A percentile compares a stretch with the other conserved stretches of the same genome.
phyloP scores from a whole-genome alignment of 176 grass and related monocot genomes.

The Ensete ventricosum region DNA sequence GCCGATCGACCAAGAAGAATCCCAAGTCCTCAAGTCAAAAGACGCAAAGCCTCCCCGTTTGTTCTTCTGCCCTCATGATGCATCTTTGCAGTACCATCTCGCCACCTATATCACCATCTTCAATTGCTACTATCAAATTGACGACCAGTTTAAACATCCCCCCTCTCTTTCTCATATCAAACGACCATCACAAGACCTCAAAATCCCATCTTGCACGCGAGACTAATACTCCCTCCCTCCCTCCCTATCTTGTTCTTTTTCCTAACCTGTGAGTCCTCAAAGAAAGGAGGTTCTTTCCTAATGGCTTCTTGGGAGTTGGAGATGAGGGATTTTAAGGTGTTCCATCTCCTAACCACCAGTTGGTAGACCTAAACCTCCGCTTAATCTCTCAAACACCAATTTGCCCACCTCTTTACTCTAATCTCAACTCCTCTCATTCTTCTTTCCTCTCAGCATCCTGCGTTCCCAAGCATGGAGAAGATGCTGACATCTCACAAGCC shows the following conservation, averaged over 20 bases:
- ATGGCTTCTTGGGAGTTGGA: neutral
- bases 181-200: constrained; percentile 1
- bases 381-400: constrained; percentile 21
- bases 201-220: constrained; percentile 7
- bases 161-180: neutral
- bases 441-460: neutral
- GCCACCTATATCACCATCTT: neutral
- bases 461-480: neutral
- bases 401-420: constrained; percentile 4
- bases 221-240: neutral
- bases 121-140: constrained; percentile 2
- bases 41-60: neutral
- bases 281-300: neutral
- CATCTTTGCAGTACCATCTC: neutral
- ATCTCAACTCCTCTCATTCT: neutral
- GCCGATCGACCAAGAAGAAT: constrained; percentile 31
- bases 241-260: neutral
- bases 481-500: neutral
- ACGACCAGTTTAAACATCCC: neutral
- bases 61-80: neutral
- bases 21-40: constrained; percentile 20
- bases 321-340: constrained; percentile 23
- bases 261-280: neutral
- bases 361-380: constrained; percentile 44
- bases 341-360: constrained; percentile 44